Conservation (phyloP, 2,329 filamentous ascomycete genomes). For the Akanthomyces muscarius region DNA sequence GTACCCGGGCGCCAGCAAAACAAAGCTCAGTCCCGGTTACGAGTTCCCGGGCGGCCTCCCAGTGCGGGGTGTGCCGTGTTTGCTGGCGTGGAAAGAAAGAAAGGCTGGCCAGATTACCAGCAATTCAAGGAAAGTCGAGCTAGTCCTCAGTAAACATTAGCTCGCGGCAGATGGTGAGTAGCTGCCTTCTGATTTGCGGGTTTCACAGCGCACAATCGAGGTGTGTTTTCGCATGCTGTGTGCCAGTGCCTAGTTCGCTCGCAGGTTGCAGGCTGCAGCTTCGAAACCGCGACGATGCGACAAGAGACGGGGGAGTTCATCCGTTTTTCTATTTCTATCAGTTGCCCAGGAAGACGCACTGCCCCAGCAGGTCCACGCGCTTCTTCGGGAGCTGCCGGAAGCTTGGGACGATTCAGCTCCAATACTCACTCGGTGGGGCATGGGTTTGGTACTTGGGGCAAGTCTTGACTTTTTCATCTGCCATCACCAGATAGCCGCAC, state of each 20-base stretch:
- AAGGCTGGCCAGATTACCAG: neutral
- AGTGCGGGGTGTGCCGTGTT: slow-evolving; percentile 7
- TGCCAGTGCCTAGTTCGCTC: neutral
- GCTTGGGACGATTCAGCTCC: neutral
- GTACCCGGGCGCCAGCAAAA: neutral
- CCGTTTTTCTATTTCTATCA: neutral
- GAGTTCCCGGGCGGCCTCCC: slow-evolving; percentile 9
- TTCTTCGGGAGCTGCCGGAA: neutral
- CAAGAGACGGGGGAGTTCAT: neutral
- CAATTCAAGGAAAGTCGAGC: neutral
- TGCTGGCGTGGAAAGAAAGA: neutral
- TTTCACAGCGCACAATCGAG: neutral
- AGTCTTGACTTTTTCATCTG: no score
- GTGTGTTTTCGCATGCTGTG: neutral
- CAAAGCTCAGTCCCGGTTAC: neutral
- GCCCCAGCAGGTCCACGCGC: neutral
- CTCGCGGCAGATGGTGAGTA: neutral
- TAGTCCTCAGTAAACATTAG: neutral
- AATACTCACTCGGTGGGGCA: no score
- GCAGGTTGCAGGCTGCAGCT: neutral
- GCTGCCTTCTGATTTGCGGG: neutral
- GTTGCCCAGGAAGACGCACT: neutral
- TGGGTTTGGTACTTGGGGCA: no score
- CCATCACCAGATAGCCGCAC: no score
- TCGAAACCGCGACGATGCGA: neutral